Base-by-base conservation (phyloP, 1,284 basidiomycete species). In the Naganishia cerealis region DNA sequence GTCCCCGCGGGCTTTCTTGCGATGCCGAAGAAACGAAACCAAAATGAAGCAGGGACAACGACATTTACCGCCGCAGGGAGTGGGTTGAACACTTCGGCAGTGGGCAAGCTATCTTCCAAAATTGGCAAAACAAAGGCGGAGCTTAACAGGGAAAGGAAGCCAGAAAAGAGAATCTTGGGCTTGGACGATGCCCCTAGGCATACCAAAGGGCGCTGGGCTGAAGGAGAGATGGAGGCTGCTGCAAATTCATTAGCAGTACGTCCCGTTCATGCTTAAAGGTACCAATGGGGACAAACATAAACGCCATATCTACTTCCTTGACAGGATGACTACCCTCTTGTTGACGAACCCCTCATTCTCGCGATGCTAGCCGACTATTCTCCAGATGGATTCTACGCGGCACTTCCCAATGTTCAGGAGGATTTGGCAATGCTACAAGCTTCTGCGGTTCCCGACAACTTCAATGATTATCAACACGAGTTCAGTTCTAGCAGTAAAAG, bases 401-500 rank as follows among this genome's bases (percentile, higher is more conserved):
- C 75, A 24, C 58, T 76, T 10, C 67, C 68, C 7, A 68, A 67
- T 6, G 76, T 81, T 16, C 71, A 75, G 40, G 77, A 76, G 6
- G 76, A 79, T 63, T 73, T 81, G 7, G 79, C 72, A 29, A 74
- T 78, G 50, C 70, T 81, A 46, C 75, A 81, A 71, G 79, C 79
- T 3, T 74, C 75, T 3, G 68, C 75, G 3, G 77, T 81, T 0
- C 78, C 79, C 2, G 79, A 53, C 40, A 61, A 29, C 38, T 7
- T 33, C 38, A 57, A 40, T 21, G 46, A 56, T 42, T 56, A 57
- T 38, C 55, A 13, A 46, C n/a, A 36, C 4, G 63, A n/a, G 4
- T 42, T 39, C 18, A 56, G 63, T 24, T 66, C 53, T 10, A 57
- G 54, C 42, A 52, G 63, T 26, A 50, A 42, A 48, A 43, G 63